Percentiles rank a stretch among this genome's conserved stretches.
Evolutionary conservation across 371 early-diverging fungal genomes (phyloP).

Genomic region (Circinella umbellata): DNA sequence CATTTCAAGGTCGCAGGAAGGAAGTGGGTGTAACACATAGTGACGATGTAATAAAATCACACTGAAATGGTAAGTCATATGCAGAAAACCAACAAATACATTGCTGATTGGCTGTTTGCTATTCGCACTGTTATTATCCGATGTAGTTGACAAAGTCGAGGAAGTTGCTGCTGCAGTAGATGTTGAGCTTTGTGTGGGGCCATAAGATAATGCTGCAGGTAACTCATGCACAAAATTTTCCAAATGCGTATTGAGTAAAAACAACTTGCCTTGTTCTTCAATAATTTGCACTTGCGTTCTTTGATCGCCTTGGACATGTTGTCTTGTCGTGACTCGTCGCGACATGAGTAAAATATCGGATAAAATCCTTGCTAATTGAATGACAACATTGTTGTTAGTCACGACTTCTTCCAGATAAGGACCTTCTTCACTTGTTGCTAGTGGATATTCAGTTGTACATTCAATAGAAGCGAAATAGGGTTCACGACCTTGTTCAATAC

Average conservation of each 20-base stretch:
- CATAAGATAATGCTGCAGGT: slow-evolving; percentile 47
- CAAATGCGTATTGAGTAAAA: slow-evolving; percentile 47
- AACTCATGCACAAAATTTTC: slow-evolving; percentile 55
- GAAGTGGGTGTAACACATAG: slow-evolving; percentile 48
- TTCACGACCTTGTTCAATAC: slow-evolving; percentile 48
- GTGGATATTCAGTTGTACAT: slow-evolving; percentile 47
- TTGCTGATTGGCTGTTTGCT: slow-evolving; percentile 48
- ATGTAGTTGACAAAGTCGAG: no score
- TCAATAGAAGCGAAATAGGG: slow-evolving; percentile 35
- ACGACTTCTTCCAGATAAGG: slow-evolving; percentile 45
- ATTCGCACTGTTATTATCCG: no score
- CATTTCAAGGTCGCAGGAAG: slow-evolving; percentile 16
- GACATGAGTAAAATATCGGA: slow-evolving; percentile 40
- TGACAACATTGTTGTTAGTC: slow-evolving; percentile 41
- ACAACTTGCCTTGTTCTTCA: slow-evolving; percentile 46
- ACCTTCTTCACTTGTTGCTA: slow-evolving; percentile 42
- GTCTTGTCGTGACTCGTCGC: slow-evolving; percentile 30
- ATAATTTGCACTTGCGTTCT: slow-evolving; percentile 33
- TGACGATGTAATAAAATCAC: slow-evolving; percentile 83
- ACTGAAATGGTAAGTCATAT: slow-evolving; percentile 82
- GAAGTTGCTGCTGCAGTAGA: slow-evolving; percentile 31
- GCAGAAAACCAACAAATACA: slow-evolving; percentile 53
- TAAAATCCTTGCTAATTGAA: slow-evolving; percentile 42
- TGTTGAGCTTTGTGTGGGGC: slow-evolving; percentile 36
- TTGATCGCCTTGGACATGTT: slow-evolving; percentile 32